Percentiles rank a stretch among this genome's conserved stretches.
These are phyloP conservation scores for Coemansia sp. DNA, from an alignment of 192 early-diverging fungal genomes.

Conservation along the genomic window DNA sequence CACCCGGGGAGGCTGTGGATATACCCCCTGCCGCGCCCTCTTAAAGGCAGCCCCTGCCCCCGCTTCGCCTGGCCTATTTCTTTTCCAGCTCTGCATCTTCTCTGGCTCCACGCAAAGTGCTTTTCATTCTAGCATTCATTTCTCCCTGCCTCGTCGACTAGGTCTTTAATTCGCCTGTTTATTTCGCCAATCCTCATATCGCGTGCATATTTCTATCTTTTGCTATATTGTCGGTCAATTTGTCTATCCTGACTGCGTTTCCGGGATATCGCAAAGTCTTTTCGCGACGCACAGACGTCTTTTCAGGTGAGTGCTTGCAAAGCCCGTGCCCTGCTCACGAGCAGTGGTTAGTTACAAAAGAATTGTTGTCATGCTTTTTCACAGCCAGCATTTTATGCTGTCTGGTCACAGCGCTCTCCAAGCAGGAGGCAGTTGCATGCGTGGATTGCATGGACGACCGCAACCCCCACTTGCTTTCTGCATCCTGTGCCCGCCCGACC, in stretches of 20 bases:
- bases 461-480: not conserved
- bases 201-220: constrained; percentile 15
- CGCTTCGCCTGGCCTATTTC: not conserved
- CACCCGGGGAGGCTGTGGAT: constrained; percentile 35
- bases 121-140: not conserved
- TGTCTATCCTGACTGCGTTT: not conserved
- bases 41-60: constrained; percentile 4
- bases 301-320: not conserved
- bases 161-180: not conserved
- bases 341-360: not conserved
- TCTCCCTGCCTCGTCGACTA: not conserved
- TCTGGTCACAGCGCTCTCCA: not conserved
- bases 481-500: not conserved
- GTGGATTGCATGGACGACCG: not conserved
- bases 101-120: not conserved
- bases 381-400: too few relatives aligned
- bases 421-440: not conserved
- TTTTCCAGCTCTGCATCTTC: constrained; percentile 6
- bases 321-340: not conserved
- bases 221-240: not conserved
- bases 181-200: constrained; percentile 15
- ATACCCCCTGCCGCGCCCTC: not conserved
- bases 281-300: not conserved
- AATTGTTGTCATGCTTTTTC: not conserved
- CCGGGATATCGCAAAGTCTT: not conserved